phyloP scores from a whole-genome alignment of 495 filamentous ascomycete species.

The Ramalina peruviana region DNA sequence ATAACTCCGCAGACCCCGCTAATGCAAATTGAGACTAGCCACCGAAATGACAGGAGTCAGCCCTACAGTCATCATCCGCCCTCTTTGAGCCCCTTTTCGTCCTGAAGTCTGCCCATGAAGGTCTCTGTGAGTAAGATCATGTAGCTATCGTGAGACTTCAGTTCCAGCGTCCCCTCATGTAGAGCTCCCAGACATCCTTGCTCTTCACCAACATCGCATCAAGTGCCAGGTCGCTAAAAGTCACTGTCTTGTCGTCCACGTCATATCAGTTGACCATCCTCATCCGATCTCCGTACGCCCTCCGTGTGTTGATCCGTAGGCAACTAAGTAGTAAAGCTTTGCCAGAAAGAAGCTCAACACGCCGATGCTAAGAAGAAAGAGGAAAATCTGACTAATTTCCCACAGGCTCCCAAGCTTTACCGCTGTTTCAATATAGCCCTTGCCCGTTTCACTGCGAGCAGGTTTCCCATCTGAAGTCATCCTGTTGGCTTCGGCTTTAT shows the following conservation, averaged over 20 bases:
- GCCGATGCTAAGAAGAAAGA: constrained; percentile 26
- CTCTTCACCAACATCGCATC: too few relatives aligned
- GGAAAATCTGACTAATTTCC: constrained; percentile 44
- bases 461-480: constrained; percentile 16
- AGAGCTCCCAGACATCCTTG: too few relatives aligned
- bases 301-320: not conserved
- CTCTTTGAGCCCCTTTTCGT: not conserved
- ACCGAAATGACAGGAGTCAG: not conserved
- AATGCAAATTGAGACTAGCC: not conserved
- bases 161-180: too few relatives aligned
- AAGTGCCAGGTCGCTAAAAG: too few relatives aligned
- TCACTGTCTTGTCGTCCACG: too few relatives aligned
- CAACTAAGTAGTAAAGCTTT: constrained; percentile 8
- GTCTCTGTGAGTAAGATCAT: too few relatives aligned
- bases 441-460: constrained; percentile 23
- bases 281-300: too few relatives aligned
- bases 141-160: too few relatives aligned
- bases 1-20: not conserved
- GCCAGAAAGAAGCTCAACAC: constrained; percentile 17
- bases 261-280: too few relatives aligned
- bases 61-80: too few relatives aligned
- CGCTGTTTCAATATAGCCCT: constrained; percentile 45
- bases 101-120: too few relatives aligned
- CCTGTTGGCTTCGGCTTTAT: constrained; percentile 28
- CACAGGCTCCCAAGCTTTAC: constrained; percentile 36